Conservation (phyloP, 2,329 filamentous ascomycete genomes). For the Hypoxylon sp. region DNA sequence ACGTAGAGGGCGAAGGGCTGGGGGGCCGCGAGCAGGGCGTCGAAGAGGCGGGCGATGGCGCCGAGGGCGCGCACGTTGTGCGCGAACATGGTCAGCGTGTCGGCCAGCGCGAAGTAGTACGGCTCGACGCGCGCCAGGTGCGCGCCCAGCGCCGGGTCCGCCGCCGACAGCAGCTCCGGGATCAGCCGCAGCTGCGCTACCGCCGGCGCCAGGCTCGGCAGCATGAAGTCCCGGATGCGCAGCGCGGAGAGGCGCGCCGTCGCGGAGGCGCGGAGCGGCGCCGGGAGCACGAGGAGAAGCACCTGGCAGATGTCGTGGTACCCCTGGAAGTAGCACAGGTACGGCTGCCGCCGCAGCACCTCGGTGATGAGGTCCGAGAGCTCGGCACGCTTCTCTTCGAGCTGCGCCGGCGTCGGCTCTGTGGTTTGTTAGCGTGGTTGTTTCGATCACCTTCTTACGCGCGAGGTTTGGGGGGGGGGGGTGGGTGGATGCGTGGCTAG, state of each 20-base stretch:
- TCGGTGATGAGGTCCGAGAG: slow-evolving; percentile 82
- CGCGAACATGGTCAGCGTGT: slow-evolving; percentile 93
- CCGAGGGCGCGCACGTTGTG: slow-evolving; percentile 92
- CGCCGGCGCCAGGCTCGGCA: slow-evolving; percentile 83
- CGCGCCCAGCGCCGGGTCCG: slow-evolving; percentile 73
- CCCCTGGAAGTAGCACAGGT: slow-evolving; percentile 95
- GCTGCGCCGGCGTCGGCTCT: slow-evolving; percentile 75
- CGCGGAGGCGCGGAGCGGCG: slow-evolving; percentile 64
- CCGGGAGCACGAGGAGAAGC: slow-evolving; percentile 82
- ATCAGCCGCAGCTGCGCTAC: slow-evolving; percentile 87
- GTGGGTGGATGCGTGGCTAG: no score
- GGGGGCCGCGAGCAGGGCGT: slow-evolving; percentile 86
- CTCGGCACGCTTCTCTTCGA: slow-evolving; percentile 75
- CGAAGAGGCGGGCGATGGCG: slow-evolving; percentile 89
- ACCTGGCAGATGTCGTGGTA: slow-evolving; percentile 99
- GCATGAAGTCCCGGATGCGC: slow-evolving; percentile 96
- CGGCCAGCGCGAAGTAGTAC: slow-evolving; percentile 94
- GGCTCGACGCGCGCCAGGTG: slow-evolving; percentile 84
- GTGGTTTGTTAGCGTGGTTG: background rate
- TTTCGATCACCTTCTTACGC: slow-evolving; percentile 3
- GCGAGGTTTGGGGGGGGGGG: no score
- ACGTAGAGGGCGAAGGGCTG: slow-evolving; percentile 91
- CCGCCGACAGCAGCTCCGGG: slow-evolving; percentile 77
- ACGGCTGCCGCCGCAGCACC: slow-evolving; percentile 80
- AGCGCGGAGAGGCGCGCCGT: slow-evolving; percentile 86